These are phyloP conservation scores for Acephala macrosclerotiorum DNA, from an alignment of 2,329 filamentous ascomycete species.

Conservation along the genomic window DNA sequence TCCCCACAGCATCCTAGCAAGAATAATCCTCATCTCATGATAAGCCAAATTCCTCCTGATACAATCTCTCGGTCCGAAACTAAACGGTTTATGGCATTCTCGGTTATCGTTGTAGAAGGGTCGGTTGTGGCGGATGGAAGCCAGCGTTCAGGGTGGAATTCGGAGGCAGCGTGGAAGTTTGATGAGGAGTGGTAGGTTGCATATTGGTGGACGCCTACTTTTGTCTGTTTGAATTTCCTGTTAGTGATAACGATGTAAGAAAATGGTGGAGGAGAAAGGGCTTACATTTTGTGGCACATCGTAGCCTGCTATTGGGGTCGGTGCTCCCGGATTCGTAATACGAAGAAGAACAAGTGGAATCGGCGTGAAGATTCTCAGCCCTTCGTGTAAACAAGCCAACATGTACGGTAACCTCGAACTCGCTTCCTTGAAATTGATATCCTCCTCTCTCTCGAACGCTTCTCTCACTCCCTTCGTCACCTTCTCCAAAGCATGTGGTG, in stretches of 20 bases:
- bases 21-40: conserved; percentile 29
- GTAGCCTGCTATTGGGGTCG: conserved; percentile 21
- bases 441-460: conserved; percentile 44
- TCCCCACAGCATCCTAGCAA: conserved; percentile 27
- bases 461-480: conserved; percentile 51
- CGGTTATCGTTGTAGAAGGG: conserved; percentile 17
- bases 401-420: conserved; percentile 23
- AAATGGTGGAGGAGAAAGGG: not conserved
- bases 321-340: conserved; percentile 22
- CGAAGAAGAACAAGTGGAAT: conserved; percentile 18
- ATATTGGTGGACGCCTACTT: conserved; percentile 16
- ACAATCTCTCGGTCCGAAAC: conserved; percentile 22
- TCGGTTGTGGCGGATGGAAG: conserved; percentile 25
- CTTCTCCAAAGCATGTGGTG: conserved; percentile 39
- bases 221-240: not conserved
- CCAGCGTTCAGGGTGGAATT: conserved; percentile 42
- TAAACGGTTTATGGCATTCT: conserved; percentile 21
- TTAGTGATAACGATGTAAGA: not conserved
- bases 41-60: conserved; percentile 28
- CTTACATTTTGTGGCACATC: conserved; percentile 12
- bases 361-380: conserved; percentile 27
- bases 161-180: conserved; percentile 37
- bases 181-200: conserved; percentile 1
- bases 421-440: conserved; percentile 25
- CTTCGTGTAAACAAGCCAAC: conserved; percentile 28